Base-by-base conservation (phyloP, 2,329 filamentous ascomycete species). In the Fonsecaea pedrosoi region DNA sequence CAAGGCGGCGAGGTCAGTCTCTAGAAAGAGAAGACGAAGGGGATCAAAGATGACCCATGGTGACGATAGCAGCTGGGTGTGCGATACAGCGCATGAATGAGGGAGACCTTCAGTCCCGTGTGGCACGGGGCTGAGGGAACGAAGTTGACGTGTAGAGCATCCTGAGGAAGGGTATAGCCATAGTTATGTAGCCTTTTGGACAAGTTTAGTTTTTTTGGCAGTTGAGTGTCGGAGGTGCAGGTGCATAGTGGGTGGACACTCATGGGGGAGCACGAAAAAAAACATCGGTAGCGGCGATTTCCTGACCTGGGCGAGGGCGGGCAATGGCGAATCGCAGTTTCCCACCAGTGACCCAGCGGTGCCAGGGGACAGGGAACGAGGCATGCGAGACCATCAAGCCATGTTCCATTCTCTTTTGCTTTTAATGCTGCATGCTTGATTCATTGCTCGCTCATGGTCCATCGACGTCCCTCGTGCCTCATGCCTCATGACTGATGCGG, bases 91-190 rank as follows among this genome's bases (percentile, higher is more conserved):
- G 68, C 60, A 64, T 62, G 48, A 58, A 57, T 65, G 34, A 58
- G 48, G 74, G 75, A 61, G 13, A 76, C 77, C 75, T 80, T 82
- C 78, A 82, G 77, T 78, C 79, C 80, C 79, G 78, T 75, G 72
- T 73, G 71, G 75, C 77, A 79, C 78, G 79, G 79, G 78, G 76
- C 72, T 74, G 73, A 72, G 73, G 73, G 73, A 73, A 66, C 70
- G 70, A 64, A 70, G 70, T 67, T 62, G 65, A 70, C 68, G 65
- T 70, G 66, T 62, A 67, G 37, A 67, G 65, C 62, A 65, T 54
- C 54, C 54, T 67, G 65, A 65, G 59, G 59, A 64, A 58, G 66
- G 68, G 64, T 64, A 38, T 45, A 66, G 64, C 68, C 68, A 70
- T 70, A 38, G 63, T 70, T 70, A 61, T 70, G 68, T 70, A 70